Evolutionary conservation across 1,139 yeast genomes (phyloP).

Genomic region (Yamadazyma mexicana): DNA sequence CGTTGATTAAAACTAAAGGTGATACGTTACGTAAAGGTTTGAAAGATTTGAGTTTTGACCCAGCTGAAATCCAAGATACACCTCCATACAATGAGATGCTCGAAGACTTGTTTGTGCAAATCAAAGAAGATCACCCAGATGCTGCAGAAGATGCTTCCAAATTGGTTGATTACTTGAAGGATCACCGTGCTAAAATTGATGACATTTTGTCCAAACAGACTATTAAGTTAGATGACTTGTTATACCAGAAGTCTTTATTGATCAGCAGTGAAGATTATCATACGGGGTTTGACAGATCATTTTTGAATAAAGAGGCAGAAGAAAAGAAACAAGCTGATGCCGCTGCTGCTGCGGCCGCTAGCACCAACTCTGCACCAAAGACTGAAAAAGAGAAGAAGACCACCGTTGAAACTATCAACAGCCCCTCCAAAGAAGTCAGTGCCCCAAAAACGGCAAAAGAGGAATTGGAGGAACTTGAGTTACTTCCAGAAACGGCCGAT

Average conservation of each 20-base stretch:
- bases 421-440: constrained; percentile 14
- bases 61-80: constrained; percentile 60
- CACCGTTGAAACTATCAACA: constrained; percentile 31
- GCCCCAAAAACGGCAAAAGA: constrained; percentile 22
- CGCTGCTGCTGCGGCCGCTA: constrained; percentile 9
- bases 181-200: constrained; percentile 71
- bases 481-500: constrained; percentile 58
- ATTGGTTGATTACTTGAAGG: constrained; percentile 45
- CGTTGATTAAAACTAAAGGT: constrained; percentile 36
- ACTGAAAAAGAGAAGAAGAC: constrained; percentile 12
- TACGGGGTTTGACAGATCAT: constrained; percentile 90
- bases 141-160: constrained; percentile 41
- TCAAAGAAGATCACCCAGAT: constrained; percentile 57
- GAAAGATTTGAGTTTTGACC: constrained; percentile 38
- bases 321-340: constrained; percentile 7
- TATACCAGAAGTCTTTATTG: constrained; percentile 68
- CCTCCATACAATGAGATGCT: constrained; percentile 93
- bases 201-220: constrained; percentile 60
- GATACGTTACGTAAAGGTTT: constrained; percentile 43
- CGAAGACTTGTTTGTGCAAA: constrained; percentile 78
- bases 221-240: constrained; percentile 61
- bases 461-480: constrained; percentile 33
- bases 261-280: constrained; percentile 90
- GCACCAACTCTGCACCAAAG: constrained; percentile 5
- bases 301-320: constrained; percentile 56